Conservation (phyloP, 2,329 filamentous ascomycete species). For the Fusarium coicis region DNA sequence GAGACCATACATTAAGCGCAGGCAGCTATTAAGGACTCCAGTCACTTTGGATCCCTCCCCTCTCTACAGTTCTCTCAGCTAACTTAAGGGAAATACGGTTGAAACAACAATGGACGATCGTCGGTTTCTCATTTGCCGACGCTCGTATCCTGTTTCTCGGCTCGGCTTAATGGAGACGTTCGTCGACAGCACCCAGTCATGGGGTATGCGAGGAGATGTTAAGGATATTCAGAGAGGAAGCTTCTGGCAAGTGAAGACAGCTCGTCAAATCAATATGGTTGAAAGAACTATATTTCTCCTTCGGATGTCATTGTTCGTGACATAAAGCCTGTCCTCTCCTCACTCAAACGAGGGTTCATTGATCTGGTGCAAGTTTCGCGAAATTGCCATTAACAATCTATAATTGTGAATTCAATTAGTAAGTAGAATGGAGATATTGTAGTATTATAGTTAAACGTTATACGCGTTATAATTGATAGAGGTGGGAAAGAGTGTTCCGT, state of each 20-base stretch:
- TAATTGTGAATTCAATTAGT: accelerated
- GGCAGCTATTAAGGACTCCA: neutral
- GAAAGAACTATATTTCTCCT: too few species aligned
- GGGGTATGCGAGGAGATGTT: neutral
- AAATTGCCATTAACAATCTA: neutral
- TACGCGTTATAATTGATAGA: neutral
- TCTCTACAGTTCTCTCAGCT: neutral
- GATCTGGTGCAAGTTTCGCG: neutral
- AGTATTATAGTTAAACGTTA: too few species aligned
- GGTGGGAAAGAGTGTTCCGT: neutral
- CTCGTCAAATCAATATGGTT: neutral
- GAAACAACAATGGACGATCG: neutral
- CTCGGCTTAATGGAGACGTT: neutral
- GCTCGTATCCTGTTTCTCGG: neutral
- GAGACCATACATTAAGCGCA: neutral
- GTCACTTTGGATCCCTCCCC: neutral
- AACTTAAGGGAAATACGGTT: neutral
- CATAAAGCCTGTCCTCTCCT: neutral
- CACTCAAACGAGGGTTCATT: neutral
- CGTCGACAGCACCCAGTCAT: neutral
- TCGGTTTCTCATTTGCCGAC: neutral
- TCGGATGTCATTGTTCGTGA: neutral
- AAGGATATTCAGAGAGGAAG: too few species aligned
- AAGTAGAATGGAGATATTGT: accelerated
- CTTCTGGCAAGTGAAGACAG: neutral